Conservation (phyloP, 148 eudicot genomes). For the Amaranthus cruentus region DNA sequence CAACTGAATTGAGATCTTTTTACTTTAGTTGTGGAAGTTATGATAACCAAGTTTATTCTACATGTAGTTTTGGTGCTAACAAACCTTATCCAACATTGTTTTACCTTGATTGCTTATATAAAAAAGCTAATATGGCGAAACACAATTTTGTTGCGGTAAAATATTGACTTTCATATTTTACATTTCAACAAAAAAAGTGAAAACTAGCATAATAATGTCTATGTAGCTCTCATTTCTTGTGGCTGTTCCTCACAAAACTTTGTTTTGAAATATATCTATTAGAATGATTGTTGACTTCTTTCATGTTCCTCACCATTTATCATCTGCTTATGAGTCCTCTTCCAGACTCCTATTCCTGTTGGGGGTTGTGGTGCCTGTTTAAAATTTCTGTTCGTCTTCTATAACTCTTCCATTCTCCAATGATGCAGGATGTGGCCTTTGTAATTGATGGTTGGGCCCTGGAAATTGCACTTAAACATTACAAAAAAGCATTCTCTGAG, state of each 20-base stretch:
- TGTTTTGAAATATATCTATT: neutral
- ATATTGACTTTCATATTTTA: too few relatives aligned
- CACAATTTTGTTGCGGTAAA: neutral
- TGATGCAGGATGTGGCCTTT: conserved; percentile 84
- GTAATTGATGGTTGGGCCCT: conserved; percentile 99
- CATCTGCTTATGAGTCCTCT: neutral
- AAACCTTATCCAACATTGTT: neutral
- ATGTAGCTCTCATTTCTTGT: too few relatives aligned
- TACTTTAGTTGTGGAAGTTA: neutral
- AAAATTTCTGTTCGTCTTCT: neutral
- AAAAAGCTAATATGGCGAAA: neutral
- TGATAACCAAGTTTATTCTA: too few relatives aligned
- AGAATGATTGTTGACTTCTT: neutral
- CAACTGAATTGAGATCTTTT: neutral
- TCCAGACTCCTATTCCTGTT: too few relatives aligned
- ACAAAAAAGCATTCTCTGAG: conserved; percentile 74
- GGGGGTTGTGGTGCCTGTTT: neutral
- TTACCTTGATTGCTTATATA: neutral
- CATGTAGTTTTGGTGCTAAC: neutral
- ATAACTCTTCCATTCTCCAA: neutral
- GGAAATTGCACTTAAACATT: conserved; percentile 77
- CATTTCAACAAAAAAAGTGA: too few relatives aligned
- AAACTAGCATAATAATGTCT: too few relatives aligned
- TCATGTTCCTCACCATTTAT: neutral
- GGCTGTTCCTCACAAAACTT: neutral